A percentile compares a stretch with the other conserved stretches of the same genome.
These are phyloP conservation scores for Fusarium humuli DNA, from an alignment of 2,329 filamentous ascomycete genomes.

Conservation along the genomic window DNA sequence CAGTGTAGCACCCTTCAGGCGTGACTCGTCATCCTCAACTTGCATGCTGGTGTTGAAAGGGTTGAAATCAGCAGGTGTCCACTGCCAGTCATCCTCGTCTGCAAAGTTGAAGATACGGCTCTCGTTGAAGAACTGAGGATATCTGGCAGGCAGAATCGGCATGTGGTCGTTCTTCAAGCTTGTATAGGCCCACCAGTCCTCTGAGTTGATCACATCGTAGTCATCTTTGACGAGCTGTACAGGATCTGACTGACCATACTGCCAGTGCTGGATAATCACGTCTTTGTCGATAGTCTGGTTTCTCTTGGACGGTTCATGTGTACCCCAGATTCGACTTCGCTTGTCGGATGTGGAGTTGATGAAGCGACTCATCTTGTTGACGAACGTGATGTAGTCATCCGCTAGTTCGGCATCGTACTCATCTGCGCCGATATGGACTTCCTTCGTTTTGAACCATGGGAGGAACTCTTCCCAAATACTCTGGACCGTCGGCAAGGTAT, in stretches of 20 bases:
- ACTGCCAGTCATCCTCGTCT: conserved; percentile 8
- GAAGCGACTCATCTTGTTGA: conserved; percentile 24
- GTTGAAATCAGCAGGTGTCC: conserved; percentile 18
- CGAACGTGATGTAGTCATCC: conserved; percentile 24
- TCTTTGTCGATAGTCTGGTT: conserved; percentile 12
- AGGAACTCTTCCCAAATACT: conserved; percentile 22
- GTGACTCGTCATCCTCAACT: neutral
- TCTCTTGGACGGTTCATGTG: conserved; percentile 10
- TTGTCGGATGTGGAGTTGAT: conserved; percentile 16
- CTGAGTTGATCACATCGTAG: conserved; percentile 21
- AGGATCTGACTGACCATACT: conserved; percentile 25
- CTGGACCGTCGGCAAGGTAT: conserved; percentile 10
- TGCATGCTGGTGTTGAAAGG: conserved; percentile 16
- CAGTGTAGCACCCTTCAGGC: neutral
- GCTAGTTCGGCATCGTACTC: conserved; percentile 25
- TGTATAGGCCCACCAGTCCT: conserved; percentile 33
- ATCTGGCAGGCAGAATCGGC: conserved; percentile 21
- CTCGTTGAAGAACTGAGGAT: conserved; percentile 27
- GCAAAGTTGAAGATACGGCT: conserved; percentile 12
- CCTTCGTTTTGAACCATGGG: conserved; percentile 15
- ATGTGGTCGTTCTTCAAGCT: conserved; percentile 29
- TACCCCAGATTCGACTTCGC: conserved; percentile 24
- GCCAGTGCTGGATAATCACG: conserved; percentile 26
- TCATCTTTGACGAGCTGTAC: conserved; percentile 9
- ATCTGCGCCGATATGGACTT: conserved; percentile 21